Evolutionary conservation across 2,329 filamentous ascomycete species (phyloP), one percentile per base, ranked within the genome.

Genomic region (Cladorrhinum sp.): DNA sequence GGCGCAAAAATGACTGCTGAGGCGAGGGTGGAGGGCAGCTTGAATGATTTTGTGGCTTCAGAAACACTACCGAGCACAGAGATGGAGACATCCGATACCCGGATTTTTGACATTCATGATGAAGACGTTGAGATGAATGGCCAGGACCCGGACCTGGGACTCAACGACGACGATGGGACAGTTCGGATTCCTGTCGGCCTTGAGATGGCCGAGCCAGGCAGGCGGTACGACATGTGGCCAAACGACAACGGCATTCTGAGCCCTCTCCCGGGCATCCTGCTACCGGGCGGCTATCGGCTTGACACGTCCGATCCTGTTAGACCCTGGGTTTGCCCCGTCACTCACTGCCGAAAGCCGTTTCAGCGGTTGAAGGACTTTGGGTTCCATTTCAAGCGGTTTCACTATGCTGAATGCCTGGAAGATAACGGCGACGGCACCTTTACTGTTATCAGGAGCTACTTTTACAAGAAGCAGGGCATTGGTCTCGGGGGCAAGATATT

Each of bases 271-370:
- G 68, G 67, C 4, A 63, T 63, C 2, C 33, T 71, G 28, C 61
- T 71, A 8, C 68, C 69, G 1, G 57, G 64, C 24, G 64, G 66
- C 2, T 71, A 71, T 55, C 51, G 61, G 16, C 55, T 69, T 20
- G 64, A 68, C 48, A 50, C 20, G 20, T 64, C 62, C 2, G 33
- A 64, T n/a, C 55, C 62, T 10, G 59, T 55, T 2, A 60, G 62
- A n/a, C 63, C 63, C 24, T 71, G 68, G 67, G 62, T 65, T 9
- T 71, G 69, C 28, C 66, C 69, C 2, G 56, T 70, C 1, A 64
- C 65, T 9, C 65, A 58, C 1, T 71, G 69, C 54, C 61, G 64
- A 16, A 59, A 28, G 36, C 30, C 62, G 0, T 65, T 62, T 42
- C 33, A 33, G 23, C 66, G 60, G 33, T 51, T 49, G 2, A 24